A percentile compares a stretch with the other conserved stretches of the same genome.
Evolutionary conservation across 805 yeast genomes (phyloP).

Genomic region (Vanderwaltozyma polyspora): DNA sequence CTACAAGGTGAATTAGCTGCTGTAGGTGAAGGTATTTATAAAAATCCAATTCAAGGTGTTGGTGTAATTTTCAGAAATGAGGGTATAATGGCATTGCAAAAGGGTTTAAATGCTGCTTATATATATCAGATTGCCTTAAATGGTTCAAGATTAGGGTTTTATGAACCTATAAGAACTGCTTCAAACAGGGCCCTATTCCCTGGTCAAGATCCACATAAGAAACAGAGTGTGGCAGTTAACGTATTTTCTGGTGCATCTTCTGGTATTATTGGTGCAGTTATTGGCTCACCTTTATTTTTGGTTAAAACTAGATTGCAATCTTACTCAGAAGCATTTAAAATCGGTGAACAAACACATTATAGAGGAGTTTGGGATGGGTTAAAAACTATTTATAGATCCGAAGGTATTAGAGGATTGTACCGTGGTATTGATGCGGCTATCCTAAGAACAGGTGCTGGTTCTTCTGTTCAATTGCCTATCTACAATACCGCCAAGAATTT

Average conservation of each 20-base stretch:
- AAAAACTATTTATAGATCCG: conserved; percentile 44
- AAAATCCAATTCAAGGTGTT: conserved; percentile 79
- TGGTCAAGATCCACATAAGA: conserved; percentile 34
- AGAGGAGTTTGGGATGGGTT: conserved; percentile 60
- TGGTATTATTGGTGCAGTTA: conserved; percentile 79
- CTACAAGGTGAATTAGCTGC: conserved; percentile 81
- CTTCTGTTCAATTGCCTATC: conserved; percentile 88
- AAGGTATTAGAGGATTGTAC: conserved; percentile 76
- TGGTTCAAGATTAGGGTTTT: conserved; percentile 89
- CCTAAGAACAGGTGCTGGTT: conserved; percentile 89
- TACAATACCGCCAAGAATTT: conserved; percentile 67
- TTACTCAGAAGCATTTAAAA: conserved; percentile 50
- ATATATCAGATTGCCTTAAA: conserved; percentile 82
- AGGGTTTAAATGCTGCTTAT: conserved; percentile 84
- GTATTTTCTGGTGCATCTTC: conserved; percentile 71
- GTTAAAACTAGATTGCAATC: conserved; percentile 97
- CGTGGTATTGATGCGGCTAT: conserved; percentile 94
- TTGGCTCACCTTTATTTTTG: conserved; percentile 86
- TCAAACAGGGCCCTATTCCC: conserved; percentile 49
- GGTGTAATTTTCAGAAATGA: conserved; percentile 61
- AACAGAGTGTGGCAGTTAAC: conserved; percentile 48
- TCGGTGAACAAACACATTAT: conserved; percentile 92
- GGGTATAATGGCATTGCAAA: conserved; percentile 80
- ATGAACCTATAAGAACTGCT: conserved; percentile 69
- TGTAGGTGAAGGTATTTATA: conserved; percentile 46